A percentile compares a stretch with the other conserved stretches of the same genome.
Evolutionary conservation across 495 filamentous ascomycete species (phyloP).

Genomic region (Podospora australis): DNA sequence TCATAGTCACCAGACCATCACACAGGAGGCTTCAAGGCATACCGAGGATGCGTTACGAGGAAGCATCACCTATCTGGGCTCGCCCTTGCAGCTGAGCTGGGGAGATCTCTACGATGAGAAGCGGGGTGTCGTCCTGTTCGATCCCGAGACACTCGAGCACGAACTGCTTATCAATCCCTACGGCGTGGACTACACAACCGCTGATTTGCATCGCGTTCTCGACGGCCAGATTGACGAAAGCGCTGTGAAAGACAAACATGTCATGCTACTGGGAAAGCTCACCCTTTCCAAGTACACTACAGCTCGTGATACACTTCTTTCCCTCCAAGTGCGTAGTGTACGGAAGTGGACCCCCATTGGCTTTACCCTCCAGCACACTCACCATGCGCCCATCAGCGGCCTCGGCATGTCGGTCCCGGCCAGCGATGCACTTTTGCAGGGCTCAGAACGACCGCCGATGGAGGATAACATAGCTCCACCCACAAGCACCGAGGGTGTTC

Average conservation of each 20-base stretch:
- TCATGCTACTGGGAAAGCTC: slow-evolving; percentile 24
- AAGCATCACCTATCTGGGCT: slow-evolving; percentile 22
- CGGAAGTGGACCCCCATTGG: slow-evolving; percentile 17
- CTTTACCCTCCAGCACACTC: slow-evolving; percentile 2
- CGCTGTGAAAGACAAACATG: slow-evolving; percentile 19
- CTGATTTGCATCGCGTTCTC: slow-evolving; percentile 15
- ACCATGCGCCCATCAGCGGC: neutral
- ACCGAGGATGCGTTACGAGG: neutral
- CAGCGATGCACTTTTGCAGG: slow-evolving; percentile 13
- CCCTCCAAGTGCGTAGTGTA: slow-evolving; percentile 23
- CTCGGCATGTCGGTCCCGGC: slow-evolving; percentile 16
- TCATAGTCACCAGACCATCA: slow-evolving; percentile 27
- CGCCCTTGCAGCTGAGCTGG: slow-evolving; percentile 26
- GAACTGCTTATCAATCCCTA: slow-evolving; percentile 25
- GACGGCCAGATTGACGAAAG: slow-evolving; percentile 9
- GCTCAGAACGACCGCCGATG: slow-evolving; percentile 2
- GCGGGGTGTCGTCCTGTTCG: slow-evolving; percentile 23
- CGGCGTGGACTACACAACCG: slow-evolving; percentile 19
- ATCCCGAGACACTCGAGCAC: slow-evolving; percentile 24
- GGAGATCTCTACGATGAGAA: slow-evolving; percentile 25
- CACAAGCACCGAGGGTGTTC: neutral
- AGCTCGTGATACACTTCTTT: slow-evolving; percentile 21
- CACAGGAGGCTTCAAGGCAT: slow-evolving; percentile 16
- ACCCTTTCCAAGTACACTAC: slow-evolving; percentile 20
- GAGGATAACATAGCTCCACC: neutral